Evolutionary conservation across 2,329 filamentous ascomycete species (phyloP).

Genomic region (Calonectria fujianensis): DNA sequence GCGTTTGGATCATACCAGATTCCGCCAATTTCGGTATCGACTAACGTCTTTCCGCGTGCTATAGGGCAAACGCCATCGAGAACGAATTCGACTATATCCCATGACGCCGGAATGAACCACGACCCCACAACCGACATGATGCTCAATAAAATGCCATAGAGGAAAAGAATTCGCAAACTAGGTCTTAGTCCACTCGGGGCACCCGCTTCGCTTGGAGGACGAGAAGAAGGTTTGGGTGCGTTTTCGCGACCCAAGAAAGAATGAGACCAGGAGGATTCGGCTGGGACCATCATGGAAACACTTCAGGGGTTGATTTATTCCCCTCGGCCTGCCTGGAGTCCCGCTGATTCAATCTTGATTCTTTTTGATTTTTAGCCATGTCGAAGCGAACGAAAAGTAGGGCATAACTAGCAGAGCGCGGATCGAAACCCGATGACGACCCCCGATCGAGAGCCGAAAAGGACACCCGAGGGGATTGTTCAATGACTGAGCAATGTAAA

Average conservation of each 20-base stretch:
- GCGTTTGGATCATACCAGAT: neutral
- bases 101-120: slow-evolving; percentile 26
- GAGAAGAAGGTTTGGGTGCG: neutral
- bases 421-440: neutral
- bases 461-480: no score
- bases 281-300: neutral
- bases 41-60: neutral
- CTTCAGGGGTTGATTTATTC: neutral
- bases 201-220: neutral
- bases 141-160: neutral
- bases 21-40: no score
- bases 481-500: neutral
- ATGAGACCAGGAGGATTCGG: neutral
- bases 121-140: neutral
- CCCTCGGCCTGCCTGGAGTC: no score
- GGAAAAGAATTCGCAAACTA: no score
- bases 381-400: neutral
- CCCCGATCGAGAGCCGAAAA: neutral
- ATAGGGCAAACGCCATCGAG: neutral
- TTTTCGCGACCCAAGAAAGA: neutral
- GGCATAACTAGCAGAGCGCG: no score
- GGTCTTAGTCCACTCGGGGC: no score
- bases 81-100: slow-evolving; percentile 25
- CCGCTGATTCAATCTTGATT: neutral
- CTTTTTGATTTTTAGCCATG: slow-evolving; percentile 6